A percentile compares a stretch with the other conserved stretches of the same genome.
phyloP scores from a whole-genome alignment of 169 alveolate species.

The Plasmodium coatneyi region DNA sequence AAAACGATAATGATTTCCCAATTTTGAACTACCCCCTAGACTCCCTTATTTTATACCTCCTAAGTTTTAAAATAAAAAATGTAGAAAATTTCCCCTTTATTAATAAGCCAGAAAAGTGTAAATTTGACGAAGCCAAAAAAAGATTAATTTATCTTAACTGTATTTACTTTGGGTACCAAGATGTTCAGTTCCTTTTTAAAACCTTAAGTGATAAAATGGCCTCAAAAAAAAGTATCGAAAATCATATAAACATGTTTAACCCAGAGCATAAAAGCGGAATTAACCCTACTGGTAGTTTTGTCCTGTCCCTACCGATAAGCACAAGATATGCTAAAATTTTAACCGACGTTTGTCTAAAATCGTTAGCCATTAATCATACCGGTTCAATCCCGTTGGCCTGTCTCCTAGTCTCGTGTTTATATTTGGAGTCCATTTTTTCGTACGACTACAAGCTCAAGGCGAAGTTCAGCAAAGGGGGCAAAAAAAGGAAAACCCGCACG shows the following conservation, averaged over 20 bases:
- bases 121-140: slow-evolving; percentile 71
- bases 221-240: slow-evolving; percentile 53
- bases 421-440: slow-evolving; percentile 70
- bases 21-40: slow-evolving; percentile 72
- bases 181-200: slow-evolving; percentile 63
- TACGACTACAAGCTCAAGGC: slow-evolving; percentile 64
- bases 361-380: slow-evolving; percentile 40
- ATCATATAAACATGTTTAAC: slow-evolving; percentile 57
- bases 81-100: slow-evolving; percentile 72
- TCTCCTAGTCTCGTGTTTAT: slow-evolving; percentile 63
- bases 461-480: slow-evolving; percentile 13
- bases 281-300: slow-evolving; percentile 42
- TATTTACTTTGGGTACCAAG: slow-evolving; percentile 43
- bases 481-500: not conserved
- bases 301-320: slow-evolving; percentile 55
- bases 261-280: slow-evolving; percentile 59
- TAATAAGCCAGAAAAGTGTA: slow-evolving; percentile 71
- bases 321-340: slow-evolving; percentile 74
- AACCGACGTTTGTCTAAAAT: slow-evolving; percentile 71
- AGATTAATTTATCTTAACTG: slow-evolving; percentile 74
- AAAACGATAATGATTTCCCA: slow-evolving; percentile 70
- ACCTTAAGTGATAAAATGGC: slow-evolving; percentile 26
- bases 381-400: slow-evolving; percentile 65
- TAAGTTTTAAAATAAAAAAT: slow-evolving; percentile 72
- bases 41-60: slow-evolving; percentile 53